phyloP scores from a whole-genome alignment of 257 asterid species.

The Echites panduratus region DNA sequence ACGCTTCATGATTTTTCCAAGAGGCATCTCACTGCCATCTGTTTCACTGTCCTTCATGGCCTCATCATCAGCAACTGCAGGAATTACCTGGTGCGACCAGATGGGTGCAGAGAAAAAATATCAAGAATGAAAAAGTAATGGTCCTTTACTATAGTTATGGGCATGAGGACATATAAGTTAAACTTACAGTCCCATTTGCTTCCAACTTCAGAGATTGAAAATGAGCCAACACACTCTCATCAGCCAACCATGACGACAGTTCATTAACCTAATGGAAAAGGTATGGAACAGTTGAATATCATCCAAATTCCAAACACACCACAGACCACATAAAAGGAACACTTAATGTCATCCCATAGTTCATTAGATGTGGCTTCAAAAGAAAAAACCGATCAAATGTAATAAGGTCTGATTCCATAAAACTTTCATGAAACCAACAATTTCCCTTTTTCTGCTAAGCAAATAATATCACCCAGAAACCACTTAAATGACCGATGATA shows the following conservation, averaged over 20 bases:
- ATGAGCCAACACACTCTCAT: conserved; percentile 61
- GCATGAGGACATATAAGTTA: neutral
- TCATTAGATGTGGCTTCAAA: neutral
- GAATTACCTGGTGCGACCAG: conserved; percentile 45
- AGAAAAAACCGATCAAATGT: neutral
- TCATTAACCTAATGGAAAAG: conserved; percentile 49
- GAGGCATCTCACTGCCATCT: conserved; percentile 91
- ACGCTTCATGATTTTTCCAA: conserved; percentile 80
- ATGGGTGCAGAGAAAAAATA: conserved; percentile 20
- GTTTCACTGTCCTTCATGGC: conserved; percentile 82
- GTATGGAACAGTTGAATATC: conserved; percentile 16
- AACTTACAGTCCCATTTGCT: conserved; percentile 67
- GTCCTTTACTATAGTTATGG: neutral
- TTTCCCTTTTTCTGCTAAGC: neutral
- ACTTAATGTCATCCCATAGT: no score
- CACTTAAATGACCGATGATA: neutral
- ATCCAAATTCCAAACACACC: neutral
- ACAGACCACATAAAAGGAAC: neutral
- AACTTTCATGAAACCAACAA: neutral
- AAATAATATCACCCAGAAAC: neutral
- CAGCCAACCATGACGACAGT: conserved; percentile 82
- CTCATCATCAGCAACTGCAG: conserved; percentile 59
- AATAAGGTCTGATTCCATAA: neutral
- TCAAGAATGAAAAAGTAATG: conserved; percentile 6
- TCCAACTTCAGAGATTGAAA: conserved; percentile 77